Evolutionary conservation across 176 grass and related monocot species (phyloP), one percentile per base, ranked within the genome.

Genomic region (Tillandsia leiboldiana): DNA sequence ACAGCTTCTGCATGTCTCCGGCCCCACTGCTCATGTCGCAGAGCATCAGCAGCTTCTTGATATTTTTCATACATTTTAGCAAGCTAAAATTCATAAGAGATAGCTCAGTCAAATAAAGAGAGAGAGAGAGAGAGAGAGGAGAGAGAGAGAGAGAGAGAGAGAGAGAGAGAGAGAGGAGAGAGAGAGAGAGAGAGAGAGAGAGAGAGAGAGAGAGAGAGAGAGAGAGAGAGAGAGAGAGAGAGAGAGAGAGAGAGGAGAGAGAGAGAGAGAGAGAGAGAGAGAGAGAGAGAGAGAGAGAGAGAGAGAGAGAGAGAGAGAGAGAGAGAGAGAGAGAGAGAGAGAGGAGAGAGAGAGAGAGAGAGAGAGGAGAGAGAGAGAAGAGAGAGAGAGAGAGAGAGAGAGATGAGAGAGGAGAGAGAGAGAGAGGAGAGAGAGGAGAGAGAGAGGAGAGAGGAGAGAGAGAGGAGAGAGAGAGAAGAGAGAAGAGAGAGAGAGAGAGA

Each of bases 51-150:
- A 70, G 89, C 80, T 82, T 99, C 94, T 90, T 99, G 94, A 53
- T 99, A 93, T 81, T 99, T 90, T 62, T 93, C 94, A 71, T 99
- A 99, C 49, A 99, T 99, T 72, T 99, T 99, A 68, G 89, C 82
- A 75, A 99, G 94, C 94, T 99, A 82, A 67, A 53, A 12, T 63
- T 49, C 6, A 13, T 68, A 68, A 13, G 12, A 66, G 74, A 51
- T 29, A 82, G 75, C 75, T 71, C 66, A 73, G 51, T 72, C 28
- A 85, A 42, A 42, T 42, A 42, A 42, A 42, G 33, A 10, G 56
- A 42, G 56, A 20, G 56, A 18, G 4, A 61, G 9, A 17, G 15
- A 17, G 13, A 17, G n/a, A 18, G 14, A 18, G n/a, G 22, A 8
- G 56, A 18, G 53, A 57, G 14, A 56, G 12, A 9, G 51, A 15